Percentiles rank a stretch among this genome's conserved stretches.
Conservation (phyloP, 2,329 filamentous ascomycete species). For the Trichoderma citrinoviride region DNA sequence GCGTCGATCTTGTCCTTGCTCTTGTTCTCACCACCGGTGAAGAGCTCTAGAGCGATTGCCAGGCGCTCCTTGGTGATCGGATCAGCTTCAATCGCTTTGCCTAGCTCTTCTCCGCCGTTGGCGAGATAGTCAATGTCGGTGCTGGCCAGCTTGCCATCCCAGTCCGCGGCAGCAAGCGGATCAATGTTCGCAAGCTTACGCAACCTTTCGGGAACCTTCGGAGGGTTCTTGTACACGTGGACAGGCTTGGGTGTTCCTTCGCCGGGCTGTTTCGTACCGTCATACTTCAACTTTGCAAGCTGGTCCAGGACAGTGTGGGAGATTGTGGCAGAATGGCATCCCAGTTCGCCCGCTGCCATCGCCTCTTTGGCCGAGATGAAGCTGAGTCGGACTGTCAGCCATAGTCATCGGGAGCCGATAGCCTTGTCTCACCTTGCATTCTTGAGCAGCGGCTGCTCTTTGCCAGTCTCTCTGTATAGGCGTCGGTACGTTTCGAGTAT, state of each 20-base stretch:
- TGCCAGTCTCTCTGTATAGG: conserved; percentile 47
- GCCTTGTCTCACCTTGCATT: conserved; percentile 37
- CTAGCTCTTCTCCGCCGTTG: conserved; percentile 42
- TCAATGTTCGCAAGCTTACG: conserved; percentile 39
- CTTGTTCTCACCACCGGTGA: conserved; percentile 39
- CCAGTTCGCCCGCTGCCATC: conserved; percentile 46
- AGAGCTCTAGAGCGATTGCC: conserved; percentile 41
- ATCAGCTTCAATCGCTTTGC: conserved; percentile 43
- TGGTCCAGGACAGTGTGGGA: conserved; percentile 34
- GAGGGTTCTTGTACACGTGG: conserved; percentile 39
- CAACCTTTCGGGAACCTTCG: conserved; percentile 35
- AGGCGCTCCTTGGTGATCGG: conserved; percentile 38
- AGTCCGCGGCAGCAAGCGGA: conserved; percentile 38
- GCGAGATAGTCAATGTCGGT: conserved; percentile 47
- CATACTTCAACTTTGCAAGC: conserved; percentile 40
- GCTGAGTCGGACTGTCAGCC: conserved; percentile 27
- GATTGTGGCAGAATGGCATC: conserved; percentile 36
- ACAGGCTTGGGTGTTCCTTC: conserved; percentile 40
- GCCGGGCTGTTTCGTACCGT: conserved; percentile 38
- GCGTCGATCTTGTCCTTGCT: conserved; percentile 40
- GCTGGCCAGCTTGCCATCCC: conserved; percentile 40
- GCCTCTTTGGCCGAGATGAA: conserved; percentile 44
- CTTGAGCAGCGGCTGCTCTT: conserved; percentile 48
- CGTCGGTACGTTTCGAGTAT: conserved; percentile 48
- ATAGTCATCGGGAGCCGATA: not conserved